phyloP scores from a whole-genome alignment of 805 yeast species.

The Metschnikowia orientalis region DNA sequence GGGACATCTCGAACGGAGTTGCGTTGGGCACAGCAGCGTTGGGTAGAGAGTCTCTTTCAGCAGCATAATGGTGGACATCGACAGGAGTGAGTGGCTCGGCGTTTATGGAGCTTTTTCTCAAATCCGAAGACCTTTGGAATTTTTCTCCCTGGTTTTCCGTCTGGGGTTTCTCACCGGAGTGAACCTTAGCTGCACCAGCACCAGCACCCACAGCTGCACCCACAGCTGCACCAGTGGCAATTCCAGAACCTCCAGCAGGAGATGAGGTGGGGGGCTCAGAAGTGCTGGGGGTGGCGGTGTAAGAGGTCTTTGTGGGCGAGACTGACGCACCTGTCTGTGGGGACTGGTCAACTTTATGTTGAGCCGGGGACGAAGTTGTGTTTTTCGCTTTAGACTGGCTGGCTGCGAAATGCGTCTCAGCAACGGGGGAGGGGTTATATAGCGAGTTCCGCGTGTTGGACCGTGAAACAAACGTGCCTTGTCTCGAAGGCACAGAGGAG shows the following conservation, averaged over 20 bases:
- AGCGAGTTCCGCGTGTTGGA: conserved; percentile 13
- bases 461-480: conserved; percentile 9
- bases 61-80: no score
- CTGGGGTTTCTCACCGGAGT: background rate
- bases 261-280: background rate
- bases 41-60: no score
- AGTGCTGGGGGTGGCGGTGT: background rate
- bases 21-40: background rate
- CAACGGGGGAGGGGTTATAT: conserved; percentile 9
- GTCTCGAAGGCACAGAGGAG: conserved; percentile 17
- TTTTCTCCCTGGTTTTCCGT: background rate
- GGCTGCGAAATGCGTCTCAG: no score
- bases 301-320: background rate
- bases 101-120: conserved; percentile 1
- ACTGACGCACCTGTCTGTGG: background rate
- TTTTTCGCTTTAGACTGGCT: conserved; percentile 1
- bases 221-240: conserved; percentile 1
- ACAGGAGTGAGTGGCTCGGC: conserved; percentile 4
- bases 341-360: background rate
- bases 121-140: no score
- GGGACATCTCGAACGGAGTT: background rate
- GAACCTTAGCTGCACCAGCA: background rate
- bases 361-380: conserved; percentile 2
- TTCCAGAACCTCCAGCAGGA: conserved; percentile 1
- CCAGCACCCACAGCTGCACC: background rate